Evolutionary conservation across 495 filamentous ascomycete species (phyloP).

Genomic region (Penicillium robsamsonii): DNA sequence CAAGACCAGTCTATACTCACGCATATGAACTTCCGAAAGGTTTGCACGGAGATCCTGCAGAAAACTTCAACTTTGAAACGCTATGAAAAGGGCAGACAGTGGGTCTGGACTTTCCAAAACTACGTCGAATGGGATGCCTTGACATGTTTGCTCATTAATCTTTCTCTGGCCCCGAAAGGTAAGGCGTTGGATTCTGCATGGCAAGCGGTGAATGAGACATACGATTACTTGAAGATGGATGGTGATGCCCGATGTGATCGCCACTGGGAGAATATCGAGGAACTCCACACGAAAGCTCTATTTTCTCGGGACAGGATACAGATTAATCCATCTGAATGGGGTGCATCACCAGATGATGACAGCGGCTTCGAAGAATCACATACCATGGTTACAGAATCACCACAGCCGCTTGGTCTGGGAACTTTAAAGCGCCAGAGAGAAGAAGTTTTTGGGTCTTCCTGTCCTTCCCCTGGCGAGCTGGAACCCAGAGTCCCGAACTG

Average conservation of each 20-base stretch:
- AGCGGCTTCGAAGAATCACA: background rate
- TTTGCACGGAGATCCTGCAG: constrained; percentile 56
- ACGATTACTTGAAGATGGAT: constrained; percentile 18
- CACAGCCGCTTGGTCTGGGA: background rate
- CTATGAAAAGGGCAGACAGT: constrained; percentile 19
- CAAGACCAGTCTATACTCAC: constrained; percentile 11
- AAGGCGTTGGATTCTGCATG: constrained; percentile 8
- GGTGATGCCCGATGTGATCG: constrained; percentile 1
- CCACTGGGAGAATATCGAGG: constrained; percentile 19
- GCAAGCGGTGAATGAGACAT: constrained; percentile 15
- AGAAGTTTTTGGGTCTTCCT: background rate
- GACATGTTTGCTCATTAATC: constrained; percentile 63
- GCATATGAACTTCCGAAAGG: constrained; percentile 30
- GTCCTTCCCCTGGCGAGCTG: background rate
- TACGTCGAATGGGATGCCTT: constrained; percentile 79
- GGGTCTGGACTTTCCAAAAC: constrained; percentile 65
- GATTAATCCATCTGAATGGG: background rate
- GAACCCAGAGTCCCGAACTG: background rate
- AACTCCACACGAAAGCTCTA: constrained; percentile 16
- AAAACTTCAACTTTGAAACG: constrained; percentile 21
- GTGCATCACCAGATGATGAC: background rate
- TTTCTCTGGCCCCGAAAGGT: constrained; percentile 43
- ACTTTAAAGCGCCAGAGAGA: background rate
- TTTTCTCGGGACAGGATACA: background rate
- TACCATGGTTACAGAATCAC: background rate